Conservation (phyloP, 352 stramenopile species). For the Pythium sukuiense region DNA sequence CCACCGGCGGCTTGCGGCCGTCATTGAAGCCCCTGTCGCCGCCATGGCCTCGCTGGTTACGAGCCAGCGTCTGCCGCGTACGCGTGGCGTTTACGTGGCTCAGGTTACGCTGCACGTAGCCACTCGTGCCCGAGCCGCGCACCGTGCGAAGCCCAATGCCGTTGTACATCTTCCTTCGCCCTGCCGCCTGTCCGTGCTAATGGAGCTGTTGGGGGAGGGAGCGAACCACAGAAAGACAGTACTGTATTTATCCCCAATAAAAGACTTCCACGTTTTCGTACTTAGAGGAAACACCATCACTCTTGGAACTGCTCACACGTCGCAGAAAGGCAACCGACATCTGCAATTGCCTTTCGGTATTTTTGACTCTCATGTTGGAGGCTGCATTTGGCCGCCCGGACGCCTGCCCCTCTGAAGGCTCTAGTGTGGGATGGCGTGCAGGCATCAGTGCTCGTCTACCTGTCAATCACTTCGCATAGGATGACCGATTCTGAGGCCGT, state of each 20-base stretch:
- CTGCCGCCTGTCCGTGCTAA: not conserved
- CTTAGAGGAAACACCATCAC: not conserved
- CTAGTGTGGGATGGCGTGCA: no score
- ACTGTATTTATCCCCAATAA: not conserved
- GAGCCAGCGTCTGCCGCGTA: conserved; percentile 59
- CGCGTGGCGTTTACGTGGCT: conserved; percentile 74
- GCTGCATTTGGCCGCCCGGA: no score
- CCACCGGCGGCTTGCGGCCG: conserved; percentile 16
- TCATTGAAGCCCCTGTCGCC: conserved; percentile 16
- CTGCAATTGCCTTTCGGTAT: not conserved
- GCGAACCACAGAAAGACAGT: conserved; percentile 4
- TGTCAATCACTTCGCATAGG: not conserved
- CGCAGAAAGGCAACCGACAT: not conserved
- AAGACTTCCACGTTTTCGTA: not conserved
- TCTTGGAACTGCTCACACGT: not conserved
- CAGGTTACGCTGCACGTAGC: conserved; percentile 86
- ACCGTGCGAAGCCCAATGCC: conserved; percentile 84
- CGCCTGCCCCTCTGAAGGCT: no score
- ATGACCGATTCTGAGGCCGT: not conserved
- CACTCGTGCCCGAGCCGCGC: conserved; percentile 87
- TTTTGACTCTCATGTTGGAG: not conserved
- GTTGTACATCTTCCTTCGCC: conserved; percentile 79
- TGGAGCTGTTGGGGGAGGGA: not conserved
- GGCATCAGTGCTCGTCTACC: no score
- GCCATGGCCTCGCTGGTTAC: conserved; percentile 33